A percentile compares a stretch with the other conserved stretches of the same genome.
phyloP scores from a whole-genome alignment of 495 filamentous ascomycete species.

The Staphylotrichum tortipilum region DNA sequence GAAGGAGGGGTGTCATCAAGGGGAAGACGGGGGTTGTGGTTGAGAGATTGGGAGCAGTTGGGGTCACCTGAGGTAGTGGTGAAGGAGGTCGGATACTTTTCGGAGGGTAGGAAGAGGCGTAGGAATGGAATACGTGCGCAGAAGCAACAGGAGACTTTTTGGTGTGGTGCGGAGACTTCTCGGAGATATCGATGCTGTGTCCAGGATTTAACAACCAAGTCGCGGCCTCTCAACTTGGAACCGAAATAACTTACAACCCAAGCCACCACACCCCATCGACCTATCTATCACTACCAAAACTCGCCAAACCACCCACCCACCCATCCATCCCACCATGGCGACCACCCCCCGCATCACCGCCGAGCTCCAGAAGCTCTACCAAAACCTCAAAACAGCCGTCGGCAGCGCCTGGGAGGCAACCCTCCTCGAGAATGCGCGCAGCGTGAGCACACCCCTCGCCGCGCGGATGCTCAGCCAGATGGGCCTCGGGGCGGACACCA shows the following conservation, averaged over 20 bases:
- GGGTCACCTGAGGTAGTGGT: no score
- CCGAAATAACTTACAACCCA: no score
- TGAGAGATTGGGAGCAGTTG: no score
- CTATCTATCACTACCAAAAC: no score
- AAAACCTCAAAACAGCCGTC: conserved; percentile 5
- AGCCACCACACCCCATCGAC: no score
- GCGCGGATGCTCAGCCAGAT: conserved; percentile 27
- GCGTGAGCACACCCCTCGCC: conserved; percentile 29
- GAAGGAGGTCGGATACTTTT: not conserved
- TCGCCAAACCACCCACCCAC: no score
- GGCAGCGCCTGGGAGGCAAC: conserved; percentile 17
- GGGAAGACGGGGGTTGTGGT: no score
- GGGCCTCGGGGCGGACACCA: conserved; percentile 22
- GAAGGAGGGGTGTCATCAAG: no score
- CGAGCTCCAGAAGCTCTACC: conserved; percentile 24
- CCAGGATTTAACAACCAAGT: no score
- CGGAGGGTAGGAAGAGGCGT: not conserved
- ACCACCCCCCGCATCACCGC: not conserved
- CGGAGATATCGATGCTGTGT: conserved; percentile 8
- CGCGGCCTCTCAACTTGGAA: no score
- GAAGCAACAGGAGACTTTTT: no score
- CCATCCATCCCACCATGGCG: conserved; percentile 14
- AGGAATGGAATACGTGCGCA: no score
- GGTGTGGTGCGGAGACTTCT: conserved; percentile 6
- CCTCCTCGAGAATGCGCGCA: conserved; percentile 21